These are phyloP conservation scores for Colletotrichum tanaceti DNA, from an alignment of 2,329 filamentous ascomycete genomes.

Conservation along the genomic window DNA sequence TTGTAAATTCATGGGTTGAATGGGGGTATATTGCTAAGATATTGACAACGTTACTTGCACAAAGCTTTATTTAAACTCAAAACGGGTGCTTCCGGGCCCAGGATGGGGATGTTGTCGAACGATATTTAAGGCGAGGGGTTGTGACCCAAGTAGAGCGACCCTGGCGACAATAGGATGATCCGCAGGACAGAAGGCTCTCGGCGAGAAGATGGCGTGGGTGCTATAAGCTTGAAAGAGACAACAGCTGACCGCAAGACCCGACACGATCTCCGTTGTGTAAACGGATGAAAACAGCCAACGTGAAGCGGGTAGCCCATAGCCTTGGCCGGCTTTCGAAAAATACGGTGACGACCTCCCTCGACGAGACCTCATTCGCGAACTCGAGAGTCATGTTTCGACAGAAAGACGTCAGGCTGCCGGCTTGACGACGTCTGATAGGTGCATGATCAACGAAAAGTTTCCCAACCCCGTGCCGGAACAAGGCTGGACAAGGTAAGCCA, in stretches of 20 bases:
- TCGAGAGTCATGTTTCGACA: not conserved
- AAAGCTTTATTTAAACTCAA: not conserved
- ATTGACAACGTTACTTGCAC: not conserved
- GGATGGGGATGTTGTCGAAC: not conserved
- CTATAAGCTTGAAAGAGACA: not conserved
- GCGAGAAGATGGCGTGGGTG: not conserved
- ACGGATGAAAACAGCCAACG: not conserved
- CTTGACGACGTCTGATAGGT: not conserved
- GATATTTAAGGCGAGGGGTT: too few species aligned
- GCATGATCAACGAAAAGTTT: not conserved
- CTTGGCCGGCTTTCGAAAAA: conserved; percentile 9
- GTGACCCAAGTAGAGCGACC: too few species aligned
- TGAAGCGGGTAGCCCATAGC: not conserved
- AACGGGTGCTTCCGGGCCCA: not conserved
- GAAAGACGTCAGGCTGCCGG: not conserved
- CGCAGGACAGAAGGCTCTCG: too few species aligned
- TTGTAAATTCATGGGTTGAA: not conserved
- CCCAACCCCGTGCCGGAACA: not conserved
- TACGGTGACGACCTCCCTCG: not conserved
- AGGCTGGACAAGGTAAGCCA: not conserved
- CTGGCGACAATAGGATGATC: not conserved
- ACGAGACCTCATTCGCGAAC: not conserved
- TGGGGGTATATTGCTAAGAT: not conserved
- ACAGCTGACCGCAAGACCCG: not conserved
- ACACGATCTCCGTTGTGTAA: not conserved